Base-by-base conservation (phyloP, 495 filamentous ascomycete species). In the Aspergillus haitiensis region DNA sequence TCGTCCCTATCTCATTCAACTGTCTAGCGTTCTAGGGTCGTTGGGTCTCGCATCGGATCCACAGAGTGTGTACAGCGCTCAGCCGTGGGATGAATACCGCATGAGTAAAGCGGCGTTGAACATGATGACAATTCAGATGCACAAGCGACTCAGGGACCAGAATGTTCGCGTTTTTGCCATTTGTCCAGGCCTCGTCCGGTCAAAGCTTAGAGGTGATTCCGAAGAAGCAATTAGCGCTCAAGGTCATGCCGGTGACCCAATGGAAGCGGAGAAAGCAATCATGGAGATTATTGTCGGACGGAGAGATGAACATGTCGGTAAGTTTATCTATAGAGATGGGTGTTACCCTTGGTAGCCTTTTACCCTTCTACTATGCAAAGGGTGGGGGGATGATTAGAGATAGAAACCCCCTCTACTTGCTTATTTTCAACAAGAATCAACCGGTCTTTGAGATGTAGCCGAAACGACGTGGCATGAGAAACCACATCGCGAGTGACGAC, bases 231-330 rank as follows among this genome's bases (percentile, higher is more conserved):
- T 64, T 10, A 71, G 50, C 53, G 67, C 55, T 31, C 44, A 63
- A 5, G 73, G 64, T 21, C 55, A 50, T 31, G 76, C 72, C 33
- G 73, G 72, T 3, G 70, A 72, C 58, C 68, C 72, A 10, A 56
- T 65, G 57, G 66, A 64, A 11, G 65, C 65, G 15, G 76, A 58
- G 40, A 62, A 64, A 45, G 68, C 52, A n/a, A 60, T 78, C 34
- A 12, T 75, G 60, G 61, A 63, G 12, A 75, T 78, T 55, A 49
- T 73, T 1, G 44, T 67, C 32, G 76, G 74, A 2, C 57, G 62
- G 52, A 67, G 71, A 37, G 73, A 78, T 68, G 64, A 18, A 8
- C 68, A 76, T 52, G 72, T 50, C 12, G 70, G 72, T 0, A 51
- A 61, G n/a, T 76, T 77, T 64, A 21, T 76, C 35, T 44, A 66